A percentile compares a stretch with the other conserved stretches of the same genome.
These are phyloP conservation scores for Quercus phellos DNA, from an alignment of 331 rosid genomes.

Conservation along the genomic window DNA sequence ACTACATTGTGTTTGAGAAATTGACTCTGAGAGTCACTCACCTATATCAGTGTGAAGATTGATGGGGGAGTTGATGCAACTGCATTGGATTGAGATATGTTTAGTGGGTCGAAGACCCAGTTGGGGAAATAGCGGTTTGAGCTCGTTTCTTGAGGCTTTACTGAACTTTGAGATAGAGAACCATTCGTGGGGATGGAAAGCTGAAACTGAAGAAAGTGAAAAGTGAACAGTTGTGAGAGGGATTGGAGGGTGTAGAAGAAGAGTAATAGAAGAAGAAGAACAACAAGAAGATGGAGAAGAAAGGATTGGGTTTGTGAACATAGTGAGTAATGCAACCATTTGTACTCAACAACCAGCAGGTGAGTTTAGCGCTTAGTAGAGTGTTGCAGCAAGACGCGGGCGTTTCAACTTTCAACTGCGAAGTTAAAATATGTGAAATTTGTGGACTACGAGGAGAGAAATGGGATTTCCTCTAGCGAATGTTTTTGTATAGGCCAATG, in stretches of 20 bases:
- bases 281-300: neutral
- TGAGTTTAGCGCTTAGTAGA: neutral
- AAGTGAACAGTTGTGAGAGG: slow-evolving; percentile 3
- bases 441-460: neutral
- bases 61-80: slow-evolving; percentile 7
- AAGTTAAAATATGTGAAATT: no score
- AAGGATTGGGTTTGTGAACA: slow-evolving; percentile 7
- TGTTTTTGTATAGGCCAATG: no score
- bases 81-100: slow-evolving; percentile 21
- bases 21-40: slow-evolving; percentile 35
- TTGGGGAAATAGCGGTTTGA: slow-evolving; percentile 5
- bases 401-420: neutral
- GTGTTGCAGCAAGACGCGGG: neutral
- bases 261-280: slow-evolving; percentile 11
- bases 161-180: slow-evolving; percentile 3
- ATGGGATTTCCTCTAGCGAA: neutral
- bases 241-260: neutral
- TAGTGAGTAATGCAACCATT: slow-evolving; percentile 37
- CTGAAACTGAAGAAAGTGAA: slow-evolving; percentile 14
- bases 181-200: slow-evolving; percentile 3
- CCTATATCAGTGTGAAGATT: slow-evolving; percentile 18
- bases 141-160: slow-evolving; percentile 5
- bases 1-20: slow-evolving; percentile 37
- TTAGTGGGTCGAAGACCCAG: slow-evolving; percentile 19
- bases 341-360: neutral